Evolutionary conservation across 208 protist species (phyloP).

Genomic region (Leptomonas seymouri): DNA sequence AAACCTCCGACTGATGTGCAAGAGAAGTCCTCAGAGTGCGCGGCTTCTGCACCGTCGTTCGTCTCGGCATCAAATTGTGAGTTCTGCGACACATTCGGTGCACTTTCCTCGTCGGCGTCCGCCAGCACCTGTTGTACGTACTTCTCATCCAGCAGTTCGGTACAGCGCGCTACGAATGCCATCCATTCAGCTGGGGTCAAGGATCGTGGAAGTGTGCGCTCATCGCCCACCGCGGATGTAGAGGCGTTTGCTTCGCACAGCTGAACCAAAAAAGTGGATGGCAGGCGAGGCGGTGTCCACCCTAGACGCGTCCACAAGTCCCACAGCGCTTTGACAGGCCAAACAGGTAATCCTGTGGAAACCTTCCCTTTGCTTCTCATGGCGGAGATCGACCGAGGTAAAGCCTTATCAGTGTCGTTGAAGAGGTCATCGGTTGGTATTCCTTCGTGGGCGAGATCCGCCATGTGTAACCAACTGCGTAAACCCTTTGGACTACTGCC

Average conservation of each 20-base stretch:
- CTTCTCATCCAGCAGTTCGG: background rate
- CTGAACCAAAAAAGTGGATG: slow-evolving; percentile 1
- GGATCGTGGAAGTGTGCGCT: background rate
- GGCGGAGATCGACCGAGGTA: background rate
- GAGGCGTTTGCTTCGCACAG: background rate
- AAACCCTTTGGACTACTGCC: background rate
- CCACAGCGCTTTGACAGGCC: slow-evolving; percentile 21
- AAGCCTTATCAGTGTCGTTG: background rate
- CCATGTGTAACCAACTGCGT: background rate
- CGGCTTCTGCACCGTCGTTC: background rate
- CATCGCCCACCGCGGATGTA: no score
- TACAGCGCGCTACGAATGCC: background rate
- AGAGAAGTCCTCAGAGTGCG: background rate
- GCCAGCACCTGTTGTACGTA: background rate
- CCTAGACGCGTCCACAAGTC: slow-evolving; percentile 26
- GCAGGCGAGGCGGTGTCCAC: slow-evolving; percentile 20
- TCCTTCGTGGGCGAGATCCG: background rate
- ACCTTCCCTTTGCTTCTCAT: background rate
- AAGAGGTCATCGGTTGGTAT: slow-evolving; percentile 4
- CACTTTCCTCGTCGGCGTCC: background rate
- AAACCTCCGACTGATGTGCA: background rate
- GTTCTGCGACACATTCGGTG: no score
- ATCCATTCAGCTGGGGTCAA: slow-evolving; percentile 3
- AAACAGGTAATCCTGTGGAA: background rate
- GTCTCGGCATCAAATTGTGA: background rate